Evolutionary conservation across 2,329 filamentous ascomycete genomes (phyloP), one percentile per base, ranked within the genome.

Genomic region (Sclerotiophoma versabilis): DNA sequence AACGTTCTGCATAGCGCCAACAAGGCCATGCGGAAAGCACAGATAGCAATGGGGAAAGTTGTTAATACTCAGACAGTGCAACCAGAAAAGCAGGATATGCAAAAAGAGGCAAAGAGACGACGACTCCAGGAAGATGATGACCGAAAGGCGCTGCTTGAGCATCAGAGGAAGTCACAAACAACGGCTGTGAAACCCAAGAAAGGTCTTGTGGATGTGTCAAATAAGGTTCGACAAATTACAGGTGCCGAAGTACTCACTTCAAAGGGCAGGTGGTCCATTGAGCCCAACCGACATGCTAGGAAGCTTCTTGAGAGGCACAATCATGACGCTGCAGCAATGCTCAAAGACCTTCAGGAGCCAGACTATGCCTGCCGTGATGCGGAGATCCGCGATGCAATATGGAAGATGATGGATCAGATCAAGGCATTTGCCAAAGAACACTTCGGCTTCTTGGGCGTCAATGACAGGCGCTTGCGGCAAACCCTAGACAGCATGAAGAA

Each of bases 341-440:
- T 45, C 1, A 3, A 32, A 2, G 22, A 29, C 22, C 27, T 54
- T 9, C 17, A 41, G 29, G 65, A 71, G 30, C 70, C 70, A 0
- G 47, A 57, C 2, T 72, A 73, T 48, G 53, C 62, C 2, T 36
- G 62, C 22, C 56, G 56, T 29, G 68, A 72, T 25, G 38, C 54
- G 4, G 71, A 74, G 23, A 59, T 72, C 12, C 60, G 69, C 4
- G 69, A 72, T 45, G 49, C 37, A 1, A 1, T 69, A 0, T 64
- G 58, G 54, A 23, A 54, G 15, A 25, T 71, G 7, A 61, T 55
- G 47, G 37, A 53, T 22, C 8, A 44, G n/a, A 65, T 70, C n/a
- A 48, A 62, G 19, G 11, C 15, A 8, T 54, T 73, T 17, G 54
- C 62, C 4, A 49, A 45, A 2, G 11, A 20, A 0, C 52, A 50